Base-by-base conservation (phyloP, 1,284 basidiomycete species). In the Fomes fomentarius region DNA sequence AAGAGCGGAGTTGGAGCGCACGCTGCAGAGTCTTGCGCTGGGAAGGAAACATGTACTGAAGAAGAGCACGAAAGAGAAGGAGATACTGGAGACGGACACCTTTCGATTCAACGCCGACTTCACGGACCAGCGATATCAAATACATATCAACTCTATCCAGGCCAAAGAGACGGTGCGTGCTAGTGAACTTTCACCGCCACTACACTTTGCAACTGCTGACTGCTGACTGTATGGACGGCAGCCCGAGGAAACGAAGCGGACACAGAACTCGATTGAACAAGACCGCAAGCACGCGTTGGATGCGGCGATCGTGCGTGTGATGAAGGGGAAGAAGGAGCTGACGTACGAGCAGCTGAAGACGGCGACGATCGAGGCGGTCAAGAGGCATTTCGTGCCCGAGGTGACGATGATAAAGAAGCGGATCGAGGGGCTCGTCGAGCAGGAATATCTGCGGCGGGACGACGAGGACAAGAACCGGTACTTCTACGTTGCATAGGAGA, bases 71-170 rank as follows among this genome's bases (percentile, higher is more conserved):
- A 72, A 75, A 1, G 91, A 93, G 3, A 86, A 83, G 64, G 94
- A 97, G 19, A 88, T 99, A 33, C 71, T 85, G 28, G 83, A 90
- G 37, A 76, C 71, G 0, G 96, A 98, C 69, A 70, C 82, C 48
- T 96, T 99, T 70, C 71, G 72, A 30, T 93, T 91, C 76, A 98
- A 98, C 71, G 77, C 84, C 42, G 84, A 83, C 15, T 97, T 98
- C 71, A 85, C 86, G 38, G 92, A 96, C 67, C 81, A 89, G 8
- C 81, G 85, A 22, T 76, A 86, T 45, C 91, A 89, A 63, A 85
- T 99, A 43, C 91, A 93, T 70, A 96, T 99, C 76, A 98, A 96
- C 68, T 93, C 95, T 47, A 97, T 99, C 58, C 96, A 98, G 72
- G 89, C 90, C 42, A 94, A 95, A 68, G 91, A 95, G 64, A 88